Base-by-base conservation (phyloP, 106 monocot genomes). In the Dendrobium catenatum region DNA sequence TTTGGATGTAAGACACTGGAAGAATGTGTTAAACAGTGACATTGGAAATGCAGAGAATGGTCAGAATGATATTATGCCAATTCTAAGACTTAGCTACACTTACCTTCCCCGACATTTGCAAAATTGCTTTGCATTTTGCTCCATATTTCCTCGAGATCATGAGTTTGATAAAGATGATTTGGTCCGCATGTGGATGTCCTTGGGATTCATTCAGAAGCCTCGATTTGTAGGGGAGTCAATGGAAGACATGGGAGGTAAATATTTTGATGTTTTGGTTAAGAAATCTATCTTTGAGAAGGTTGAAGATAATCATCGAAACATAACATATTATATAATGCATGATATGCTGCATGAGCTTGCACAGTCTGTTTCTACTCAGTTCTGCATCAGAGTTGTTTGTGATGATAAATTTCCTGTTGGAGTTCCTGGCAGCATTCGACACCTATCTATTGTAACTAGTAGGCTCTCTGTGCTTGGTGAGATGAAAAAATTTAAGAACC, bases 321-420 rank as follows among this genome's bases (percentile, higher is more conserved):
- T 8, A 17, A n/a, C 40, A 74, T 74, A 74, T 74, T 88, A 76
- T 58, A 9, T 11, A 13, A 83, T 89, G 85, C 87, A 91, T 68
- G 89, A 85, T 67, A 19, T 91, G 42, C 78, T 88, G 8, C 84
- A 84, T 73, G 85, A 86, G 49, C 61, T 91, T 4, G 88, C 89
- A 46, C 22, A 61, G 49, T 77, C 54, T 13, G 79, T 88, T 80
- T 72, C 88, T 5, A 27, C 41, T 6, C 78, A 70, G 48, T 87
- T 82, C 40, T 82, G 70, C 41, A 76, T 72, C 43, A 56, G 42
- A 27, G 20, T 83, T 24, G n/a, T 79, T 1, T 74, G 74, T 74
- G 51, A 31, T 81, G 75, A 26, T 18, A 40, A 37, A 20, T 15
- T 48, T 58, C 24, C 22, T 7, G 44, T 76, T 22, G n/a, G 26